Evolutionary conservation across 139 green algal genomes (phyloP).

Genomic region (Chlorella vulgaris): DNA sequence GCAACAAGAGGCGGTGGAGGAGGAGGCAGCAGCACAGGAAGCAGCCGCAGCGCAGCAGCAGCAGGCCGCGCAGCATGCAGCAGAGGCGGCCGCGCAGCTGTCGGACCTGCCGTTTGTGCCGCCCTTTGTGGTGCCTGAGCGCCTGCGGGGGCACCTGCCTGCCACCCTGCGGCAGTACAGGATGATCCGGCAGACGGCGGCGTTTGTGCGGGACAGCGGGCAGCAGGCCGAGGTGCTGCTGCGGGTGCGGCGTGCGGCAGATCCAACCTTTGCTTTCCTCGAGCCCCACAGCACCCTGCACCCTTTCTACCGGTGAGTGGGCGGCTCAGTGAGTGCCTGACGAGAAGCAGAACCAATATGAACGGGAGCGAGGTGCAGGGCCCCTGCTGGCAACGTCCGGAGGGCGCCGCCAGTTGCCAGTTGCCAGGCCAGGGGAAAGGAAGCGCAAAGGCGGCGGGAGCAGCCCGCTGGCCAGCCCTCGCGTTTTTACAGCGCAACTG

Average conservation of each 20-base stretch:
- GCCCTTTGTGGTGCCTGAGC: constrained; percentile 24
- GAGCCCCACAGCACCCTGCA: constrained; percentile 44
- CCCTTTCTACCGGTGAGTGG: constrained; percentile 55
- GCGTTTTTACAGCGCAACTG: too few relatives aligned
- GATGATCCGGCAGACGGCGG: constrained; percentile 71
- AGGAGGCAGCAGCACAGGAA: background rate
- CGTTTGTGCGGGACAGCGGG: constrained; percentile 67
- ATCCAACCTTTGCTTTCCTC: constrained; percentile 69
- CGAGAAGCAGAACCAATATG: too few relatives aligned
- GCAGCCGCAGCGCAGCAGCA: constrained; percentile 7
- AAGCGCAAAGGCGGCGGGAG: too few relatives aligned
- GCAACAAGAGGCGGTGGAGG: background rate
- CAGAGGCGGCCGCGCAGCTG: background rate
- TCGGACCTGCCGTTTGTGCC: constrained; percentile 19
- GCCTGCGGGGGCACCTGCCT: constrained; percentile 24
- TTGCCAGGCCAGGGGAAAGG: too few relatives aligned
- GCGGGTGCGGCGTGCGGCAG: constrained; percentile 66
- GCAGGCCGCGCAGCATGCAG: background rate
- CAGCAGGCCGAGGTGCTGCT: constrained; percentile 76
- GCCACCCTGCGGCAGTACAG: constrained; percentile 28
- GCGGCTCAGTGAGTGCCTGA: too few relatives aligned
- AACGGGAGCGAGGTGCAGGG: too few relatives aligned
- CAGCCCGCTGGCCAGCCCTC: too few relatives aligned
- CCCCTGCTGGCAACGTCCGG: too few relatives aligned
- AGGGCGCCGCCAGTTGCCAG: too few relatives aligned